phyloP scores from a whole-genome alignment of 1,284 basidiomycete genomes.

The Lignosus rhinocerotis region DNA sequence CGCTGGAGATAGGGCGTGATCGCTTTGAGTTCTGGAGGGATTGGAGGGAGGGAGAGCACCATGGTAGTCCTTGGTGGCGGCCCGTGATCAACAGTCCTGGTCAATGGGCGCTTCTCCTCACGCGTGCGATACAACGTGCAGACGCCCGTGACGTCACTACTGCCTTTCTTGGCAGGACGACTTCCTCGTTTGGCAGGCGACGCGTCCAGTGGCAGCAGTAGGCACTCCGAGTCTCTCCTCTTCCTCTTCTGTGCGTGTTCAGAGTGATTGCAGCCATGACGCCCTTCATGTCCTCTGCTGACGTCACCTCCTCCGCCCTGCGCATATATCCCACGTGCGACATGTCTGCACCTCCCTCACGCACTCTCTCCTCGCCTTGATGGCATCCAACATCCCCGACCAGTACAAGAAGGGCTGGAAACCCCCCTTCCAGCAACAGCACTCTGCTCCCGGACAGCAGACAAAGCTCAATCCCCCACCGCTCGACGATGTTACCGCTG shows the following conservation, averaged over 20 bases:
- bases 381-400: constrained; percentile 20
- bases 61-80: constrained; percentile 11
- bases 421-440: constrained; percentile 34
- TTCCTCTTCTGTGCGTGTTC: not conserved
- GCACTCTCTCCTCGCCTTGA: not conserved
- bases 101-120: constrained; percentile 1
- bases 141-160: constrained; percentile 19
- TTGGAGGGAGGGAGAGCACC: constrained; percentile 52
- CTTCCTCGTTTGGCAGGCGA: not conserved
- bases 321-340: constrained; percentile 1
- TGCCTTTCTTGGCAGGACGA: not conserved
- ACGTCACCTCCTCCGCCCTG: constrained; percentile 3
- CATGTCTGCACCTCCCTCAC: not conserved
- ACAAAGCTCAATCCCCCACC: constrained; percentile 41
- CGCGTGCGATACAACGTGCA: not conserved
- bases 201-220: not conserved
- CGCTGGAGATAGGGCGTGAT: constrained; percentile 85
- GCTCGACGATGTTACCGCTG: constrained; percentile 49
- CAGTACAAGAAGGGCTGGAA: constrained; percentile 36
- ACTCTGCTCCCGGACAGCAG: constrained; percentile 29
- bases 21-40: constrained; percentile 60
- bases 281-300: constrained; percentile 1
- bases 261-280: constrained; percentile 11
- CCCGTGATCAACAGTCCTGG: not conserved
- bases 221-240: no score